phyloP scores from a whole-genome alignment of 177 flowering plant genomes.

The Vitis hybrid region DNA sequence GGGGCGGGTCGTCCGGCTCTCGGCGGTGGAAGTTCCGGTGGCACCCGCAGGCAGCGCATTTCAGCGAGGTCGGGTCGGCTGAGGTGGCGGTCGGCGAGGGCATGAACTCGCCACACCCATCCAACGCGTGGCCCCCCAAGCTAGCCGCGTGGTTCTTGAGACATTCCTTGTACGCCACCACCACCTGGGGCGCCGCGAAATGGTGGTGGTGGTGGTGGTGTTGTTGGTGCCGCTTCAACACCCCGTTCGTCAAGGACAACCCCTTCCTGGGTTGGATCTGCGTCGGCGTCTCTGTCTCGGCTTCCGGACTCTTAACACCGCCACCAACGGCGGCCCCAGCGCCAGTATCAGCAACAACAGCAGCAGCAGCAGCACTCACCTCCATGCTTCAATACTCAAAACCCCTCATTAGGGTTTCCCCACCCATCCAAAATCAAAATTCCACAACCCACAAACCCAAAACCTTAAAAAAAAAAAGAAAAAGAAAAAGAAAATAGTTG shows the following conservation, averaged over 20 bases:
- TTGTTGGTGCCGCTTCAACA: conserved; percentile 50
- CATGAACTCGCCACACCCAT: conserved; percentile 98
- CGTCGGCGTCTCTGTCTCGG: conserved; percentile 26
- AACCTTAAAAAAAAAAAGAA: neutral
- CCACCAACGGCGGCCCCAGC: conserved; percentile 5
- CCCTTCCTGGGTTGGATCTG: conserved; percentile 34
- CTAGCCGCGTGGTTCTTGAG: conserved; percentile 88
- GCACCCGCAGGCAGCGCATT: conserved; percentile 95
- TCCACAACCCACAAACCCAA: too few relatives aligned
- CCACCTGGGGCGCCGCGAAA: conserved; percentile 8
- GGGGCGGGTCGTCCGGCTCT: conserved; percentile 49
- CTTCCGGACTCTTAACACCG: conserved; percentile 27
- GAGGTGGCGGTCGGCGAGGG: conserved; percentile 53
- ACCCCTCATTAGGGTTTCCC: too few relatives aligned
- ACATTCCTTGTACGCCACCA: conserved; percentile 62
- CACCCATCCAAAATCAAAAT: too few relatives aligned
- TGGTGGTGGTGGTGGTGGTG: conserved; percentile 13
- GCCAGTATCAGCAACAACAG: conserved; percentile 1
- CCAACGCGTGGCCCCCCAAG: conserved; percentile 82
- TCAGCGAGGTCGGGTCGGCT: conserved; percentile 64
- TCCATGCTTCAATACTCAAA: conserved; percentile 30
- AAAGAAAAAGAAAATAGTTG: neutral
- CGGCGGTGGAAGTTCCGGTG: conserved; percentile 94
- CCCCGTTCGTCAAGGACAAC: conserved; percentile 56
- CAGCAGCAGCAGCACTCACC: conserved; percentile 7